Conservation (phyloP, 169 alveolate genomes). For the Cytauxzoon felis region DNA sequence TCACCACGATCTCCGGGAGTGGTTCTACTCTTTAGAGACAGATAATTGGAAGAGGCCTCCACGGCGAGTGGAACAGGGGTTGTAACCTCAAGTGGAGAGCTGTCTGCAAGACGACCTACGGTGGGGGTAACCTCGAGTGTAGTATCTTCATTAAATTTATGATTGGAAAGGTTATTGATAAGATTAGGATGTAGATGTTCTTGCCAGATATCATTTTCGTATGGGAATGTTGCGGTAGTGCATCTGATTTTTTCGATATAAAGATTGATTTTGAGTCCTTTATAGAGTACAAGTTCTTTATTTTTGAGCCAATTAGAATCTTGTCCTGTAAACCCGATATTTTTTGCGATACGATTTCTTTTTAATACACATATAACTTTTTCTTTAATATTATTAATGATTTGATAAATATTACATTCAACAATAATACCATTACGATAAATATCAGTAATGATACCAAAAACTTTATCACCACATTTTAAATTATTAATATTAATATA, state of each 20-base stretch:
- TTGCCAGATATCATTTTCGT: conserved; percentile 56
- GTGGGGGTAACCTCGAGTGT: no score
- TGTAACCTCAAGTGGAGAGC: no score
- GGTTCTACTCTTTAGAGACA: no score
- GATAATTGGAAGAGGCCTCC: no score
- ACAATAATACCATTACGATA: conserved; percentile 54
- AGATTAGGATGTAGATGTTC: no score
- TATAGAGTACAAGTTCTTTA: conserved; percentile 50
- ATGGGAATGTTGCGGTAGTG: conserved; percentile 44
- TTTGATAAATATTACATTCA: conserved; percentile 44
- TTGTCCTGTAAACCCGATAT: conserved; percentile 50
- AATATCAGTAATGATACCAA: conserved; percentile 39
- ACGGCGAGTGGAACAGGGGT: no score
- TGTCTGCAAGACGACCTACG: no score
- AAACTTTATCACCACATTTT: conserved; percentile 41
- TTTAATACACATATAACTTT: conserved; percentile 50
- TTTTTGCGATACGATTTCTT: conserved; percentile 53
- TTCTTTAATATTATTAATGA: conserved; percentile 23
- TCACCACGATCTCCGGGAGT: no score
- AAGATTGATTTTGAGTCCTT: conserved; percentile 47
- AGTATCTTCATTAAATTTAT: no score
- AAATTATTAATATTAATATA: background rate
- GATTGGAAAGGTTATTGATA: no score
- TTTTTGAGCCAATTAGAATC: conserved; percentile 51
- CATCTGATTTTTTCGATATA: conserved; percentile 54